These are phyloP conservation scores for Solanum pinnatisectum DNA, from an alignment of 257 asterid genomes.

Conservation along the genomic window DNA sequence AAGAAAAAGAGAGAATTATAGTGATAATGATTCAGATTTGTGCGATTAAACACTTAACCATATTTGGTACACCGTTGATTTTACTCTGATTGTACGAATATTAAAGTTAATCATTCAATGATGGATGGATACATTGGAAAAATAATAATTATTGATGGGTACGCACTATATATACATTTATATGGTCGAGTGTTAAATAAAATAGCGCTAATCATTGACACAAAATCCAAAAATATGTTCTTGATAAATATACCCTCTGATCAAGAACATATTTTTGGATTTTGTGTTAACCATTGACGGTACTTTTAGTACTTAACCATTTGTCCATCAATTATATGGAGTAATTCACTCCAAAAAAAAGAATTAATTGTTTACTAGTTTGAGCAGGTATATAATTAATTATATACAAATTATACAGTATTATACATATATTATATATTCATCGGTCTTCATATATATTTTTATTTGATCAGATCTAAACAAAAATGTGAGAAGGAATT, in stretches of 20 bases:
- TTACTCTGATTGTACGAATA: constrained; percentile 8
- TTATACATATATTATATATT: background rate
- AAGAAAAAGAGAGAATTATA: background rate
- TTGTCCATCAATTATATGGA: background rate
- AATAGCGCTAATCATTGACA: too few species aligned
- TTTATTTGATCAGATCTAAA: background rate
- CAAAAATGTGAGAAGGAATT: background rate
- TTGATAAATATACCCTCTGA: background rate
- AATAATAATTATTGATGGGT: background rate
- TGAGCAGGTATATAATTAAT: background rate
- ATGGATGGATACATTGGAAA: background rate
- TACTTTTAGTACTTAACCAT: background rate
- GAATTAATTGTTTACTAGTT: background rate
- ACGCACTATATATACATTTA: constrained; percentile 1
- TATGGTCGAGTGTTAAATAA: background rate
- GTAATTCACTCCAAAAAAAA: background rate
- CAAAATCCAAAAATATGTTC: too few species aligned
- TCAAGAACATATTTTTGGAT: background rate
- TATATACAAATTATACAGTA: background rate
- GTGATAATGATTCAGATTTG: background rate
- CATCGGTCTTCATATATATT: background rate
- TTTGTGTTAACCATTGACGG: background rate
- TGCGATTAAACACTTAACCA: background rate
- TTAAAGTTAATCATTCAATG: constrained; percentile 4
- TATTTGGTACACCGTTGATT: background rate